Evolutionary conservation across 2,329 filamentous ascomycete species (phyloP).

Genomic region (Pseudogymnoascus sp.): DNA sequence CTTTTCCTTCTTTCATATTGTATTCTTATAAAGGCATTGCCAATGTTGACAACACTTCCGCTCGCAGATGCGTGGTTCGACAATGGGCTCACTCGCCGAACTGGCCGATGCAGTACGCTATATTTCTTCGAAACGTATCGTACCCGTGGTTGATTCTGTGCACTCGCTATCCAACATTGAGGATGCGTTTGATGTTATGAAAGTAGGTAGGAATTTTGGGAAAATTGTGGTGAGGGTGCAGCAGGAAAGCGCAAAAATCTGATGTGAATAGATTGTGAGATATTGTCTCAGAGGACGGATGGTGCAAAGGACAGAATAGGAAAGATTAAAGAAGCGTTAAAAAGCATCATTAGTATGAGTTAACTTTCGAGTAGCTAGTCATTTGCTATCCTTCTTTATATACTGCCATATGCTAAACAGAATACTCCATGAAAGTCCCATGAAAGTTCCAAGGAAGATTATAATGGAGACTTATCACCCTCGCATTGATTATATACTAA

Average conservation of each 20-base stretch:
- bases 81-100: conserved; percentile 80
- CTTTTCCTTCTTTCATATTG: not conserved
- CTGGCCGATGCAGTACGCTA: conserved; percentile 79
- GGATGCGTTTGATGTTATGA: not conserved
- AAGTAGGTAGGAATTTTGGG: not conserved
- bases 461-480: not conserved
- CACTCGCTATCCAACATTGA: not conserved
- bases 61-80: conserved; percentile 48
- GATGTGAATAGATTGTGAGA: not conserved
- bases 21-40: not conserved
- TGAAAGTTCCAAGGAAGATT: not conserved
- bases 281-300: not conserved
- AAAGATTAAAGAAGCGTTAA: too few relatives aligned
- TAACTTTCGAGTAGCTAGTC: too few relatives aligned
- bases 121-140: conserved; percentile 34
- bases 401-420: not conserved
- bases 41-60: not conserved
- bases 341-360: not conserved
- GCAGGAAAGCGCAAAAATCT: not conserved
- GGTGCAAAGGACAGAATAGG: not conserved
- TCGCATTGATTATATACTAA: not conserved
- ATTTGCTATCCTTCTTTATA: not conserved
- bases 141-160: not conserved
- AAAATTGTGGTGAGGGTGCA: not conserved
- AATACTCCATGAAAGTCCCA: not conserved